Base-by-base conservation (phyloP, 2,329 filamentous ascomycete genomes). In the Waltergamsia citrina region DNA sequence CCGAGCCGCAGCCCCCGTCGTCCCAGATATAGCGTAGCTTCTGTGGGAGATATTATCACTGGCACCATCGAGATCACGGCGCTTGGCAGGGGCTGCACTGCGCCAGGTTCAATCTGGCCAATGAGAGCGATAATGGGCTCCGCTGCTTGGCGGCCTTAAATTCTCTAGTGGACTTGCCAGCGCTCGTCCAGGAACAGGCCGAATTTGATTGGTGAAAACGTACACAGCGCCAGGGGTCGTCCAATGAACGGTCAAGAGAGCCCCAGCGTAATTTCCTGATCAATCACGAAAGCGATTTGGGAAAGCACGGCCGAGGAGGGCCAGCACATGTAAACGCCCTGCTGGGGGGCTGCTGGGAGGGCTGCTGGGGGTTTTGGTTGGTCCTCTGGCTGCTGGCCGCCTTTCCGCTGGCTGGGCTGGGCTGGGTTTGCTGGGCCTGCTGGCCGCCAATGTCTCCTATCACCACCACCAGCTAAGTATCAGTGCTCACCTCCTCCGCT, bases 221-320 rank as follows among this genome's bases (percentile, higher is more conserved):
- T 18, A 4, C 14, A 16, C 11, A 20, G 11, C 32, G 23, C 32
- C 32, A 34, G 23, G 10, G 16, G 14, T 14, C 14, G 23, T 4
- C 32, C 32, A 34, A 34, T 34, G 32, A 19, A 10, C 27, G 15
- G 6, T 16, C 7, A 22, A 12, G 17, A 11, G 10, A 32, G 28
- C 17, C 29, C 29, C 29, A 32, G 29, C 29, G 29, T 20, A 32
- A 32, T 32, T 19, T 32, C 29, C 16, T 22, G 18, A 21, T 7
- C 29, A 20, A 20, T 32, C 17, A 20, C 22, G 22, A 8, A 8
- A 8, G 22, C 22, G 22, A 8, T n/a, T n/a, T 29, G 26, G 10
- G 10, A 8, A 8, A 5, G 6, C 14, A 12, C n/a, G 8, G 9
- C 29, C 14, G 14, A 11, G n/a, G 4, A 14, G 14, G 6, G 29